These are phyloP conservation scores for Rhododendron molle DNA, from an alignment of 148 eudicot species.

Conservation along the genomic window DNA sequence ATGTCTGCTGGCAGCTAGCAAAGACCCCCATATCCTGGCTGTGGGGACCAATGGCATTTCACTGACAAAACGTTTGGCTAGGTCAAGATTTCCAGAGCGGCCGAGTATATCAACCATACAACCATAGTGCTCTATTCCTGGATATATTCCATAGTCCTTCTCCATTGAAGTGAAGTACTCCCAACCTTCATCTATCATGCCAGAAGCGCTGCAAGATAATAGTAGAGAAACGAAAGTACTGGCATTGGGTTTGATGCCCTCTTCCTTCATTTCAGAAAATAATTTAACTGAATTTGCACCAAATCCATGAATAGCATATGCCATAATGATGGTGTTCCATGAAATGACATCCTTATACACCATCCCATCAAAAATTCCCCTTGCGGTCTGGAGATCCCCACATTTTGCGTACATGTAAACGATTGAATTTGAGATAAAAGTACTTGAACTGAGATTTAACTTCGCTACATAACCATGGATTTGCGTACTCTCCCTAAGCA, in stretches of 20 bases:
- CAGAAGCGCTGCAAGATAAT: constrained; percentile 61
- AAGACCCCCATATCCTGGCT: constrained; percentile 74
- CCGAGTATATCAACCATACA: constrained; percentile 75
- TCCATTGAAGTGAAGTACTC: constrained; percentile 57
- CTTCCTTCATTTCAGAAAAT: constrained; percentile 50
- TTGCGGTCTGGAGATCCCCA: constrained; percentile 53
- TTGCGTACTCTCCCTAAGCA: constrained; percentile 55
- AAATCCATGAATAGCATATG: constrained; percentile 64
- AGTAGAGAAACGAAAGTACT: constrained; percentile 70
- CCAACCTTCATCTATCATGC: constrained; percentile 66
- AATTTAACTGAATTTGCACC: constrained; percentile 39
- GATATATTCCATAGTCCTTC: constrained; percentile 48
- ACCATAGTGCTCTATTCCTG: constrained; percentile 79
- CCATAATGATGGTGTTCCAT: constrained; percentile 82
- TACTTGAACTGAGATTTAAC: constrained; percentile 17
- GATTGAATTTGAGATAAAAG: constrained; percentile 45
- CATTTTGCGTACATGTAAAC: constrained; percentile 65
- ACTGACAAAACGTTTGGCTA: constrained; percentile 41
- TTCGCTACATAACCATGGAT: constrained; percentile 45
- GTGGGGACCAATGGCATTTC: constrained; percentile 66
- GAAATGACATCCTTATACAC: constrained; percentile 51
- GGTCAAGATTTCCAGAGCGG: constrained; percentile 45
- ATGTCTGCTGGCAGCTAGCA: constrained; percentile 56
- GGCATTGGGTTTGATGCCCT: constrained; percentile 44
- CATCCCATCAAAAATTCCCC: constrained; percentile 39